Evolutionary conservation across 139 green algal species (phyloP), one percentile per base, ranked within the genome.

Genomic region (Chlorella sp.): DNA sequence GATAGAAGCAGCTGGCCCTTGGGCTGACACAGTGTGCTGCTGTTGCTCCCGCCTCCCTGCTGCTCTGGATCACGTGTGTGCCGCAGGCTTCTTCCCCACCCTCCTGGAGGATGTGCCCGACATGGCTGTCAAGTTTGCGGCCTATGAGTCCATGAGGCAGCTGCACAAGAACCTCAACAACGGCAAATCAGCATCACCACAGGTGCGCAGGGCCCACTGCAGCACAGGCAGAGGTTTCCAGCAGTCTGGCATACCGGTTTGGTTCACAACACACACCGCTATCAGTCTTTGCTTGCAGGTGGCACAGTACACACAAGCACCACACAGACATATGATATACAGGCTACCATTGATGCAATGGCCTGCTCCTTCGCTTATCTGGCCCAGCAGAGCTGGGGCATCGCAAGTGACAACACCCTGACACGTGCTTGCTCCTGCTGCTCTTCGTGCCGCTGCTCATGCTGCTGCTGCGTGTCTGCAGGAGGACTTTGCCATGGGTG

Each of bases 81-180:
- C 66, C 73, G 35, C n/a, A n/a, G n/a, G 91, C 26, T 96, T 88
- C 71, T 34, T 90, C 29, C 91, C 91, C 36, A 94, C 91, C 0
- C 71, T 96, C 62, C 80, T 96, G 60, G 91, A 96, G 75, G 91
- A 96, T 75, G 84, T 94, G 5, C 91, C 91, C 20, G 91, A 96
- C 85, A 96, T 94, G 89, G 91, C 91, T 4, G 79, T 94, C 77
- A 96, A 96, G 78, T 96, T 96, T 80, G 89, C 89, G 5, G 80
- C 76, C 2, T 96, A 94, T 62, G 91, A 96, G 81, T 78, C 77
- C 22, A 74, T 94, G 83, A 78, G 88, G 36, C 71, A 1, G 31
- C 63, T n/a, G 64, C 10, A 17, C 42, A 26, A 17, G 10, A 55
- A 26, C 10, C 10, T 17, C 42, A 55, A 17, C 17, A 17, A 17